Evolutionary conservation across 345 rosid species (phyloP).

Genomic region (Abelmoschus esculentus): DNA sequence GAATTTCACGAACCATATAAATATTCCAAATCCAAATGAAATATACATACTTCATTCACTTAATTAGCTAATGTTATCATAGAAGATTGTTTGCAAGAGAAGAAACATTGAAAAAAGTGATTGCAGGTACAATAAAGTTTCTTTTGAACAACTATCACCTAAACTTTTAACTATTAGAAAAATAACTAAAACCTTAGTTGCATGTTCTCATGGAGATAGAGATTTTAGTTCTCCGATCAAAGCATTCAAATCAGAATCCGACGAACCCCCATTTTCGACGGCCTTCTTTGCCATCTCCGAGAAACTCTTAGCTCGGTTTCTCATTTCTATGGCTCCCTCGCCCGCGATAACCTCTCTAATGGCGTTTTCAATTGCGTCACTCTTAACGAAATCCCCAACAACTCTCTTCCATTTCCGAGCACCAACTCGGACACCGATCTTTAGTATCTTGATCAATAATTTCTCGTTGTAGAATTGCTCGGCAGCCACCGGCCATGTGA

Average conservation of each 20-base stretch:
- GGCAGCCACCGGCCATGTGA: conserved; percentile 41
- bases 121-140: not conserved
- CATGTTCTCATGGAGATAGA: not conserved
- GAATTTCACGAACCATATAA: too few species aligned
- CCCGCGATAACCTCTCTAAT: conserved; percentile 30
- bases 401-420: conserved; percentile 16
- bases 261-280: conserved; percentile 30
- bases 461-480: conserved; percentile 57
- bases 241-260: conserved; percentile 18
- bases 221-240: conserved; percentile 16
- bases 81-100: too few species aligned
- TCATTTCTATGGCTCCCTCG: conserved; percentile 16
- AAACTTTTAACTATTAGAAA: too few species aligned
- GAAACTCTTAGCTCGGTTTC: conserved; percentile 17
- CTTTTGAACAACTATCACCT: too few species aligned
- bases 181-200: too few species aligned
- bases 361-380: conserved; percentile 31
- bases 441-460: conserved; percentile 29
- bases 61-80: too few species aligned
- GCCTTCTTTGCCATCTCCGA: conserved; percentile 24
- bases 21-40: too few species aligned
- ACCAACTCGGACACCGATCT: conserved; percentile 36
- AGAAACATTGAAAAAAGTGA: not conserved
- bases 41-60: too few species aligned
- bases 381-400: conserved; percentile 23